phyloP scores from a whole-genome alignment of 106 monocot genomes.

The Dactylorhiza incarnata region DNA sequence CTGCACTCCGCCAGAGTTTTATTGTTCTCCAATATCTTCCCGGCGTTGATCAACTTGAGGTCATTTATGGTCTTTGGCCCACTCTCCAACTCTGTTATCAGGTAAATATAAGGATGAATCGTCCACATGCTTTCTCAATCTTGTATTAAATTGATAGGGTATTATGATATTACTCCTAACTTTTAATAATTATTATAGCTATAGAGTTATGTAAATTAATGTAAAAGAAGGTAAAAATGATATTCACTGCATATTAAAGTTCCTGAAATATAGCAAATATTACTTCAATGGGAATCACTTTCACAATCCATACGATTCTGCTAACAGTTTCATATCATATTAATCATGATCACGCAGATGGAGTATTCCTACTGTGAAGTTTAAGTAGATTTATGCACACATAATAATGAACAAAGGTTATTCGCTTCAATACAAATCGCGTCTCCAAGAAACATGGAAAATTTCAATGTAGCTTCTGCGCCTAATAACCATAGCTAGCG shows the following conservation, averaged over 20 bases:
- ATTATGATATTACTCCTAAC: no score
- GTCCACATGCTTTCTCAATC: no score
- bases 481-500: no score
- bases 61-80: constrained; percentile 53
- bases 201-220: no score
- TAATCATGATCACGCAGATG: not conserved
- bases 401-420: no score
- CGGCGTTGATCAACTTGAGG: constrained; percentile 66
- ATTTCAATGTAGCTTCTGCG: not conserved
- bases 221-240: no score
- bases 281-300: no score
- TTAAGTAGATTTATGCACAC: not conserved
- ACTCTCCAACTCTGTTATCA: constrained; percentile 35
- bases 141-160: no score
- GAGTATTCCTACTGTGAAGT: not conserved
- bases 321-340: not conserved
- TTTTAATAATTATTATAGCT: no score
- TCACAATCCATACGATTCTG: not conserved
- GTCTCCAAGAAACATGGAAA: not conserved
- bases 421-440: no score
- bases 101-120: not conserved
- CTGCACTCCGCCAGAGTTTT: constrained; percentile 53
- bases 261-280: no score
- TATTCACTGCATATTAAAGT: no score
- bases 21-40: constrained; percentile 60